phyloP scores from a whole-genome alignment of 2,329 filamentous ascomycete species.

The Ophiostoma ulmi region DNA sequence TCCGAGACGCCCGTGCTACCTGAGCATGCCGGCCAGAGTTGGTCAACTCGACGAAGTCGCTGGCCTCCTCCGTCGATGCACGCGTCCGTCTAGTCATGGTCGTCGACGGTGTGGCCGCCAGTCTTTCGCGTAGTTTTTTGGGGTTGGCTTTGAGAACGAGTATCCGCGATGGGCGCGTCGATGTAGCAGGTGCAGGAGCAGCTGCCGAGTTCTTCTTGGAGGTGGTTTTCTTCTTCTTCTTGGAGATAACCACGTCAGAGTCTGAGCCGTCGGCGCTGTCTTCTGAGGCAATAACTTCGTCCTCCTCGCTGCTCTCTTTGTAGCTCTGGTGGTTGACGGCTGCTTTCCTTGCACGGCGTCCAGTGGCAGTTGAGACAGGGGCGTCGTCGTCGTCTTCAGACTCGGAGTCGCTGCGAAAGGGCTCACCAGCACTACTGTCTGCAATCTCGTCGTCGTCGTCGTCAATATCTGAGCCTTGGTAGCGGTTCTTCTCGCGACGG shows the following conservation, averaged over 20 bases:
- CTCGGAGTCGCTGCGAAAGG: slow-evolving; percentile 42
- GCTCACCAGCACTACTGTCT: slow-evolving; percentile 49
- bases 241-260: slow-evolving; percentile 38
- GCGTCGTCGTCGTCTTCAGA: slow-evolving; percentile 36
- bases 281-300: slow-evolving; percentile 31
- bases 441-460: slow-evolving; percentile 54
- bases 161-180: slow-evolving; percentile 29
- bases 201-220: slow-evolving; percentile 1
- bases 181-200: background rate
- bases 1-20: slow-evolving; percentile 47
- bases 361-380: slow-evolving; percentile 35
- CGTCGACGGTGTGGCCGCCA: slow-evolving; percentile 20
- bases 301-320: slow-evolving; percentile 42
- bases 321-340: slow-evolving; percentile 43
- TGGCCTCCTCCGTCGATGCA: slow-evolving; percentile 50
- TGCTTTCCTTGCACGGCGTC: slow-evolving; percentile 44
- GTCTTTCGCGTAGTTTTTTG: slow-evolving; percentile 21
- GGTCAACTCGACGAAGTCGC: slow-evolving; percentile 55
- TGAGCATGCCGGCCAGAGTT: slow-evolving; percentile 56
- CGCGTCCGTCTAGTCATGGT: slow-evolving; percentile 46
- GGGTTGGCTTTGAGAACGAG: slow-evolving; percentile 31
- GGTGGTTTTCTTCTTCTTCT: slow-evolving; percentile 35
- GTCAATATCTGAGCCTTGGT: slow-evolving; percentile 58
- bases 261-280: slow-evolving; percentile 35
- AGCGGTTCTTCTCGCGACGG: slow-evolving; percentile 37